These are phyloP conservation scores for Cornus controversa DNA, from an alignment of 148 eudicot species.

Conservation along the genomic window DNA sequence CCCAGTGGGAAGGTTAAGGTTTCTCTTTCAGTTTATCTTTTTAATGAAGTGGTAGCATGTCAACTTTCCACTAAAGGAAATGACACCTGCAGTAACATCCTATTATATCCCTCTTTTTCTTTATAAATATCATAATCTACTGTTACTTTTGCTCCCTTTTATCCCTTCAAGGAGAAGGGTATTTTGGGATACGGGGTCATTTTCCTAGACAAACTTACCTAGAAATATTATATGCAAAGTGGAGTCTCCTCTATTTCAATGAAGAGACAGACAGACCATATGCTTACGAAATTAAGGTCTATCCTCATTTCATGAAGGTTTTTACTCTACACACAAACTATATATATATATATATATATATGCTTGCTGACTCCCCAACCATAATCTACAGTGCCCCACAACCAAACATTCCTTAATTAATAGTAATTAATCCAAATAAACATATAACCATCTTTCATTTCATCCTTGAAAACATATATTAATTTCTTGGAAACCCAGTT, in stretches of 20 bases:
- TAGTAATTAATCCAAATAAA: too few species aligned
- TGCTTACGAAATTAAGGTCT: not conserved
- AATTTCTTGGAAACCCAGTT: too few species aligned
- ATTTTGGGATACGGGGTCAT: not conserved
- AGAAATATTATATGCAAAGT: not conserved
- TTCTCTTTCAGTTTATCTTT: not conserved
- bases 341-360: too few species aligned
- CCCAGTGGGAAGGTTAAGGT: too few species aligned
- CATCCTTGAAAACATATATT: too few species aligned
- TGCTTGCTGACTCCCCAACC: slow-evolving; percentile 14
- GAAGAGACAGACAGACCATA: not conserved
- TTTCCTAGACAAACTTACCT: not conserved
- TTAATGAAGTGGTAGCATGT: not conserved
- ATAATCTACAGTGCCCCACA: not conserved
- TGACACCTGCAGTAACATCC: not conserved
- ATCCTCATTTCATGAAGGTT: not conserved
- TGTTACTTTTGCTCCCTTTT: not conserved
- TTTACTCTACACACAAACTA: not conserved
- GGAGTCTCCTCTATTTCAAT: not conserved
- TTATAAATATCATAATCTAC: too few species aligned
- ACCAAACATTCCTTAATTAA: too few species aligned
- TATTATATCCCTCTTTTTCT: not conserved
- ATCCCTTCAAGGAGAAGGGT: not conserved
- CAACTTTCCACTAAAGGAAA: not conserved
- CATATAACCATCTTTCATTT: too few species aligned